phyloP scores from a whole-genome alignment of 176 grass and related monocot species.

The Avena eriantha region DNA sequence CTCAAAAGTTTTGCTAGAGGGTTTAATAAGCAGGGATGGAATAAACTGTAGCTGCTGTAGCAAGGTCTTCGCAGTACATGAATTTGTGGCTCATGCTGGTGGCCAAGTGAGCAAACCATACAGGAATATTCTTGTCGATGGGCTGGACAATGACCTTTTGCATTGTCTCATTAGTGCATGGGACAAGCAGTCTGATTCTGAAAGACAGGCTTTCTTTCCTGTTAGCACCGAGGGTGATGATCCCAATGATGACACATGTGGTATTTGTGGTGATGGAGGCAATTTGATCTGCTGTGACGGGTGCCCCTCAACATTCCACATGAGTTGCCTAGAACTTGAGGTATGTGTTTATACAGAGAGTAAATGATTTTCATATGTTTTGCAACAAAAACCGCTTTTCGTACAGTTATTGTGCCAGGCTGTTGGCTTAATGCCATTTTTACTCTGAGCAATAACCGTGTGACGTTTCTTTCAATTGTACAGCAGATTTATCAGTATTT shows the following conservation, averaged over 20 bases:
- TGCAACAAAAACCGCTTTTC: slow-evolving; percentile 13
- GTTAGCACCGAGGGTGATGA: slow-evolving; percentile 69
- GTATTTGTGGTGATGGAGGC: slow-evolving; percentile 96
- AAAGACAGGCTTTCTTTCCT: slow-evolving; percentile 72
- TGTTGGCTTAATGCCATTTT: slow-evolving; percentile 36
- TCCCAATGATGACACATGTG: slow-evolving; percentile 95
- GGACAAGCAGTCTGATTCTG: slow-evolving; percentile 79
- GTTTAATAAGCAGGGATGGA: slow-evolving; percentile 71
- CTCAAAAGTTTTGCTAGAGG: slow-evolving; percentile 69
- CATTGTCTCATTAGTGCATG: slow-evolving; percentile 74
- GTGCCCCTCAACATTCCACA: slow-evolving; percentile 96
- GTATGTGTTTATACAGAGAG: slow-evolving; percentile 49
- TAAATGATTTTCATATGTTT: slow-evolving; percentile 10
- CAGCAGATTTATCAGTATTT: slow-evolving; percentile 27
- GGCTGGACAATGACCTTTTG: slow-evolving; percentile 59
- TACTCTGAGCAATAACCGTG: neutral
- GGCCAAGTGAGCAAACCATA: slow-evolving; percentile 56
- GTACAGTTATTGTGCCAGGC: neutral
- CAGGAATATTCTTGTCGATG: slow-evolving; percentile 70
- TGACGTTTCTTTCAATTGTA: slow-evolving; percentile 14
- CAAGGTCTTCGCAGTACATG: slow-evolving; percentile 60
- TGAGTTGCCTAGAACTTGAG: slow-evolving; percentile 84
- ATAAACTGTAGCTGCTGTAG: slow-evolving; percentile 85
- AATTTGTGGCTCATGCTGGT: slow-evolving; percentile 80
- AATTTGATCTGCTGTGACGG: slow-evolving; percentile 93